Base-by-base conservation (phyloP, 305 asterid genomes). In the Fraxinus velutina region DNA sequence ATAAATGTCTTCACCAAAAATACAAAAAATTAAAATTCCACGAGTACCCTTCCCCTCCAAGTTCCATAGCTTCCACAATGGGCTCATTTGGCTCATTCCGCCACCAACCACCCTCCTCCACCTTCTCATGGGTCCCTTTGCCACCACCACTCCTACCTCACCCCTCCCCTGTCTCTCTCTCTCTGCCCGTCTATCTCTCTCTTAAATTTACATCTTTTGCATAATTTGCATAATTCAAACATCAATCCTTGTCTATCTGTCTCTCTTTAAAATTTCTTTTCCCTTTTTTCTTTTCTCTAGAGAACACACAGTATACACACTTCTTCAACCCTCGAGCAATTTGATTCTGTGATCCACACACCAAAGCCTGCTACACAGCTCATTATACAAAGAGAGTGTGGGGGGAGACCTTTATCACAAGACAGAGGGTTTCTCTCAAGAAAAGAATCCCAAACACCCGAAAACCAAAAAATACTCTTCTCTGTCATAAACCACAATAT, bases 351-450 rank as follows among this genome's bases (percentile, higher is more conserved):
- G 90, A 86, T 88, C 84, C 84, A 84, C 85, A 83, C 74, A 36
- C 78, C 76, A 66, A 27, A 27, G 22, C 21, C 21, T n/a, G 12
- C 82, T 29, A 75, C 86, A 80, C 27, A 24, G 19, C 77, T 73
- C 83, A 78, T 66, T 19, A 47, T 76, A 60, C 22, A 10, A 2
- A 74, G 36, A 21, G 34, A 73, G 73, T 12, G 68, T 64, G 73
- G 3, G 42, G 78, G 64, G 83, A 71, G 78, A 84, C 88, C 83
- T 75, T 75, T 81, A 52, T 78, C 83, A 50, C 80, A 64, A 12
- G 78, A 78, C 77, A 75, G 82, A 86, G 86, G 86, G 88, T 88
- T 84, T 88, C 89, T 89, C 91, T 86, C 89, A 80, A 90, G 89
- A 84, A 90, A 92, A 85, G 90, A 90, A 88, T 89, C 88, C 55